Evolutionary conservation across 2,329 filamentous ascomycete genomes (phyloP).

Genomic region (Microdochium nivale): DNA sequence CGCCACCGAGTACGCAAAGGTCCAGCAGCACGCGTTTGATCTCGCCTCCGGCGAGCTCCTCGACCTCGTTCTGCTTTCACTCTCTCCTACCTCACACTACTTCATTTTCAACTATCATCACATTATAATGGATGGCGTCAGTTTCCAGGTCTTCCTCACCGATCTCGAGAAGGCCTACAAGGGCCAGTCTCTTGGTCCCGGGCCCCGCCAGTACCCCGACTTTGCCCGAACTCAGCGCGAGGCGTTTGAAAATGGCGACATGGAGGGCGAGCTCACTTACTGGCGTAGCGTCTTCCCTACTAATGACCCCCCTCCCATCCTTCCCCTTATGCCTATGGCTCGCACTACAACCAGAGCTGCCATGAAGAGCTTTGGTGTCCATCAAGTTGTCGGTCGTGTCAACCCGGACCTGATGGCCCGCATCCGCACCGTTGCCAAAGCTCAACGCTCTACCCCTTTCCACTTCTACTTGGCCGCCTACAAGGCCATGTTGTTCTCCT

Average conservation of each 20-base stretch:
- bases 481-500: conserved; percentile 24
- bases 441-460: conserved; percentile 19
- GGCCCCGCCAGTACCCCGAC: conserved; percentile 23
- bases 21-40: conserved; percentile 24
- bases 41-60: conserved; percentile 25
- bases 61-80: conserved; percentile 23
- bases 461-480: conserved; percentile 36
- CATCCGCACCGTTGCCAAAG: conserved; percentile 14
- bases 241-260: conserved; percentile 16
- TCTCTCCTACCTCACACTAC: conserved; percentile 22
- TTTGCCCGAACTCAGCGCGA: conserved; percentile 22
- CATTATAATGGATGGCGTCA: conserved; percentile 40
- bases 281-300: conserved; percentile 20
- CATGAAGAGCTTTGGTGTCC: conserved; percentile 10
- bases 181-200: conserved; percentile 10
- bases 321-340: conserved; percentile 25
- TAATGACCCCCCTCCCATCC: conserved; percentile 6
- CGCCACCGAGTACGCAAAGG: conserved; percentile 19
- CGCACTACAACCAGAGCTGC: conserved; percentile 7
- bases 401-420: conserved; percentile 7
- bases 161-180: conserved; percentile 36
- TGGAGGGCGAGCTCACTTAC: conserved; percentile 20
- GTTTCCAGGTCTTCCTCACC: conserved; percentile 29
- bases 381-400: conserved; percentile 9
- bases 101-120: conserved; percentile 37